These are phyloP conservation scores for Debaryomycetaceae sp. DNA, from an alignment of 1,139 yeast genomes.

Conservation along the genomic window DNA sequence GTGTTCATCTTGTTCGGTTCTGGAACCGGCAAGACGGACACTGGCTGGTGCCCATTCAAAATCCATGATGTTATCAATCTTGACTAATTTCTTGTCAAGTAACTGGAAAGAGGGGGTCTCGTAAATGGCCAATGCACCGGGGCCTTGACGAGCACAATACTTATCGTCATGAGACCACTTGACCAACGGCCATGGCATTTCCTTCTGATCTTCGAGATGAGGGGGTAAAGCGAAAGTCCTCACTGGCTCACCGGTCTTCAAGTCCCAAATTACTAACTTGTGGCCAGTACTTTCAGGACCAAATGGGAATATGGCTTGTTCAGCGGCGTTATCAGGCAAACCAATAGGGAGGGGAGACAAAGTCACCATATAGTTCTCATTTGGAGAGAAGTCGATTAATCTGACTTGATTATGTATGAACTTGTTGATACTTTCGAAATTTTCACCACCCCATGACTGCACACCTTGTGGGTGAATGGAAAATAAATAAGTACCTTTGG, in stretches of 20 bases:
- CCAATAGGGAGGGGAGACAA: slow-evolving; percentile 83
- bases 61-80: slow-evolving; percentile 82
- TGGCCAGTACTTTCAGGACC: slow-evolving; percentile 89
- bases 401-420: slow-evolving; percentile 89
- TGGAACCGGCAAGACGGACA: slow-evolving; percentile 60
- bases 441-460: slow-evolving; percentile 93
- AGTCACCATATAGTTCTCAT: slow-evolving; percentile 86
- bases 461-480: slow-evolving; percentile 94
- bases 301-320: slow-evolving; percentile 71
- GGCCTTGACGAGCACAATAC: slow-evolving; percentile 94
- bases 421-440: slow-evolving; percentile 70
- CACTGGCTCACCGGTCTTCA: slow-evolving; percentile 75
- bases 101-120: slow-evolving; percentile 67
- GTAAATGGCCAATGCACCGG: slow-evolving; percentile 88
- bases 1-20: slow-evolving; percentile 54
- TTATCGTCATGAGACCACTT: slow-evolving; percentile 95
- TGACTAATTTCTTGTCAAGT: slow-evolving; percentile 81
- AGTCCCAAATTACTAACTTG: slow-evolving; percentile 91
- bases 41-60: slow-evolving; percentile 96
- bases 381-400: slow-evolving; percentile 88
- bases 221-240: slow-evolving; percentile 92
- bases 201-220: slow-evolving; percentile 61
- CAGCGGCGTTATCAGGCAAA: slow-evolving; percentile 64
- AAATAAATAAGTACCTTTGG: slow-evolving; percentile 85
- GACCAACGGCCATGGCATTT: slow-evolving; percentile 94